Evolutionary conservation across 1,284 basidiomycete genomes (phyloP).

Genomic region (Cryptococcus amylolentus): DNA sequence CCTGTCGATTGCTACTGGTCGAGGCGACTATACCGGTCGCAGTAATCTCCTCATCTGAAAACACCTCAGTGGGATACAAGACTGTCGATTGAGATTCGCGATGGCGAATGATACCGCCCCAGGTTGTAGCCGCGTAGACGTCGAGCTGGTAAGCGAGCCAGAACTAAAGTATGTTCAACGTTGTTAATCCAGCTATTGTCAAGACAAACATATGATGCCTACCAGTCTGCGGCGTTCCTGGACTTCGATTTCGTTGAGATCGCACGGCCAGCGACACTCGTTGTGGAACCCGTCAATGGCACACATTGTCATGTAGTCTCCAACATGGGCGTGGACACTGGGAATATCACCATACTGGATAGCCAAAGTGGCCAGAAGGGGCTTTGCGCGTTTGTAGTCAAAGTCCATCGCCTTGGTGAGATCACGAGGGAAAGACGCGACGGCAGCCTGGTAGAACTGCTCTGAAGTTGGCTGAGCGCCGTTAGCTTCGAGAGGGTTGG

Average conservation of each 20-base stretch:
- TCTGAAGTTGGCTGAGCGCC: conserved; percentile 14
- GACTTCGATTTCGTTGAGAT: conserved; percentile 31
- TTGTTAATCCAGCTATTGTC: not conserved
- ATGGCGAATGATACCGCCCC: conserved; percentile 38
- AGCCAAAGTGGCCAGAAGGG: conserved; percentile 27
- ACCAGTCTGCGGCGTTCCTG: conserved; percentile 44
- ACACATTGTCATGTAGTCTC: conserved; percentile 40
- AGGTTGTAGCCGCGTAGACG: conserved; percentile 42
- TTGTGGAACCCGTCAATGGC: conserved; percentile 40
- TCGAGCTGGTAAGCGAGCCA: conserved; percentile 46
- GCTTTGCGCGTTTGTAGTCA: conserved; percentile 28
- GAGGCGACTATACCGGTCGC: not conserved
- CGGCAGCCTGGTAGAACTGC: conserved; percentile 22
- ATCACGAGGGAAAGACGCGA: conserved; percentile 22
- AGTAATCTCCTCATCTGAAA: conserved; percentile 35
- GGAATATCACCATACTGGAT: conserved; percentile 33
- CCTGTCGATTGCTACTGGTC: conserved; percentile 3
- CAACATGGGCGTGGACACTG: conserved; percentile 26
- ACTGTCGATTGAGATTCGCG: conserved; percentile 43
- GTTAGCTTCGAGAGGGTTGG: not conserved
- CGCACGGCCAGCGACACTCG: conserved; percentile 39
- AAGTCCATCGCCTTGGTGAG: conserved; percentile 20
- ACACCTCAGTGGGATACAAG: conserved; percentile 42
- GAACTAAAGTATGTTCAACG: conserved; percentile 24
- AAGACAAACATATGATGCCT: not conserved